phyloP scores from a whole-genome alignment of 106 monocot genomes.

The Posidonia australis region DNA sequence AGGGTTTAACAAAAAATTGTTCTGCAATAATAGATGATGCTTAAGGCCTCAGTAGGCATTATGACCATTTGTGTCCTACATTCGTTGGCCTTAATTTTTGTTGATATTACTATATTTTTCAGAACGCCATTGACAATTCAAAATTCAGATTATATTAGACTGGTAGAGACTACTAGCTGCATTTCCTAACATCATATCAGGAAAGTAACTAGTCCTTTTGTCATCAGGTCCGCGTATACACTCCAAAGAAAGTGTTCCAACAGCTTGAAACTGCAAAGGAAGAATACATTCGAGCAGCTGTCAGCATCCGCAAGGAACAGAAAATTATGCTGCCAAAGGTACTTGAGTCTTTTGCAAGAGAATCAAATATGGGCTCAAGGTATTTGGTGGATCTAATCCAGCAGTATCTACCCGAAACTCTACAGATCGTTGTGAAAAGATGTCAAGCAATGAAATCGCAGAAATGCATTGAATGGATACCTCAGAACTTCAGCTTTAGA shows the following conservation, averaged over 20 bases:
- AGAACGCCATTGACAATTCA: too few relatives aligned
- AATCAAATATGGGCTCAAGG: constrained; percentile 1
- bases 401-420: constrained; percentile 19
- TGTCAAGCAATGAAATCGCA: constrained; percentile 15
- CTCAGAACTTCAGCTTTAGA: constrained; percentile 18
- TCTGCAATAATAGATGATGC: too few relatives aligned
- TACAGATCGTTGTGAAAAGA: constrained; percentile 18
- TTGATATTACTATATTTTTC: too few relatives aligned
- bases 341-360: constrained; percentile 14
- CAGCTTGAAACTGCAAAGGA: constrained; percentile 18
- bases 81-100: too few relatives aligned
- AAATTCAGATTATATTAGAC: too few relatives aligned
- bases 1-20: too few relatives aligned
- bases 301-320: constrained; percentile 20
- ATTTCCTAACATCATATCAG: too few relatives aligned
- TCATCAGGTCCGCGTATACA: constrained; percentile 23
- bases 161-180: too few relatives aligned
- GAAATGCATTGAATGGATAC: constrained; percentile 20
- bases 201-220: background rate
- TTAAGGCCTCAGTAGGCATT: too few relatives aligned
- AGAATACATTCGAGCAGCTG: constrained; percentile 21
- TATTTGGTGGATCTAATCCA: constrained; percentile 12
- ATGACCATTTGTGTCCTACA: too few relatives aligned
- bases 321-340: constrained; percentile 27
- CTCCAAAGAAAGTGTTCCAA: constrained; percentile 11